These are phyloP conservation scores for Puccinia horiana DNA, from an alignment of 1,284 basidiomycete genomes.

Conservation along the genomic window DNA sequence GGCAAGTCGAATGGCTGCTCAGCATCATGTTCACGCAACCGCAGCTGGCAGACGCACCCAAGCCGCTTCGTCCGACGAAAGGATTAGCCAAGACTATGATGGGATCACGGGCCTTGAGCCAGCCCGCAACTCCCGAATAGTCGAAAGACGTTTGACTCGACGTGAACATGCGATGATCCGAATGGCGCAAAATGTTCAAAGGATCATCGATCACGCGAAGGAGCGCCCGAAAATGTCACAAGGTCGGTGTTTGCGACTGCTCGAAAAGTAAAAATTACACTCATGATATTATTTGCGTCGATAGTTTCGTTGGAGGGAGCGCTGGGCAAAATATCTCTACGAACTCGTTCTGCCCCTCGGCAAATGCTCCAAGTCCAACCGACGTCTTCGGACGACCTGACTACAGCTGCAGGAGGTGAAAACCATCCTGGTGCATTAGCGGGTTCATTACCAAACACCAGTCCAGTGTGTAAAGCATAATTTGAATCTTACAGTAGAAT, in stretches of 20 bases:
- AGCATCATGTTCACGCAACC: conserved; percentile 48
- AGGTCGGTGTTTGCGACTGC: conserved; percentile 47
- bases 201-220: conserved; percentile 89
- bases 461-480: conserved; percentile 40
- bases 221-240: conserved; percentile 61
- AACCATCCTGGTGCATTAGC: conserved; percentile 43
- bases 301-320: conserved; percentile 76
- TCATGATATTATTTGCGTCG: conserved; percentile 64
- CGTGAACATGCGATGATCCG: conserved; percentile 64
- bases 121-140: conserved; percentile 68
- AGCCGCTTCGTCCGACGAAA: conserved; percentile 14
- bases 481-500: not conserved
- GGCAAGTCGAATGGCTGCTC: conserved; percentile 72
- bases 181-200: conserved; percentile 95
- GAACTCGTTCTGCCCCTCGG: conserved; percentile 90
- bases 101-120: conserved; percentile 11
- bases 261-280: not conserved
- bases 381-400: conserved; percentile 38
- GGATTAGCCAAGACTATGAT: conserved; percentile 30
- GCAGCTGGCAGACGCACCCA: conserved; percentile 19
- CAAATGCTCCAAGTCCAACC: conserved; percentile 85
- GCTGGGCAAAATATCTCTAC: conserved; percentile 85
- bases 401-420: conserved; percentile 50
- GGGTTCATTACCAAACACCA: conserved; percentile 52
- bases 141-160: conserved; percentile 63